Evolutionary conservation across 2,329 filamentous ascomycete species (phyloP), one percentile per base, ranked within the genome.

Genomic region (Colletotrichum spaethianum): DNA sequence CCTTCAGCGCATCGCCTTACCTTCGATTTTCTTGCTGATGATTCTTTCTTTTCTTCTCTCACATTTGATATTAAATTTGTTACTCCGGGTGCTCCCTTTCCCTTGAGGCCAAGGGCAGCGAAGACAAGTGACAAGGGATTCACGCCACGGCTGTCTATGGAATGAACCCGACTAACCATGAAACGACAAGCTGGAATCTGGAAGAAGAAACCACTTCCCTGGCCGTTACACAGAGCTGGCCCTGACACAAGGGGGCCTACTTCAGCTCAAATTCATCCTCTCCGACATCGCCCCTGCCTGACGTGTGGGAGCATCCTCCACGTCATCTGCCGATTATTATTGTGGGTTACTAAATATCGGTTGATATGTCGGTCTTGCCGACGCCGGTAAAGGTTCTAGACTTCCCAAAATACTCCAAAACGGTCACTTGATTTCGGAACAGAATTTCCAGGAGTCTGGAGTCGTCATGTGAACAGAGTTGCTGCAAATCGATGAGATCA

Each of bases 171-270:
- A 46, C 16, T 48, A 26, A 8, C 20, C n/a, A 50, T 20, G 33
- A 48, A 44, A 23, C 60, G 44, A 28, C 1, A 52, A 12, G 3
- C 44, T 50, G n/a, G 26, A 20, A 16, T 63, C 8, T 2, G 31
- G 14, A 38, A 63, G 55, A 62, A 62, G 50, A 46, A 67, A 67
- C 16, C 1, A 31, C 2, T 16, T 20, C 56, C 18, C 20, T n/a
- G 31, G 33, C 40, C 38, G 23, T 48, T 48, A 55, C 65, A 38
- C 31, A 46, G 42, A n/a, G 31, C 23, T 26, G 16, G 14, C 31
- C 31, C 8, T 46, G 36, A 50, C 23, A 20, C 48, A 63, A 23
- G 14, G 14, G 46, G 14, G 8, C 23, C 23, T 31, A 40, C 28
- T 40, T 50, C 31, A 23, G 42, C 53, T 38, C 23, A 42, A 42